Base-by-base conservation (phyloP, 1,284 basidiomycete genomes). In the Puccinia triticina region DNA sequence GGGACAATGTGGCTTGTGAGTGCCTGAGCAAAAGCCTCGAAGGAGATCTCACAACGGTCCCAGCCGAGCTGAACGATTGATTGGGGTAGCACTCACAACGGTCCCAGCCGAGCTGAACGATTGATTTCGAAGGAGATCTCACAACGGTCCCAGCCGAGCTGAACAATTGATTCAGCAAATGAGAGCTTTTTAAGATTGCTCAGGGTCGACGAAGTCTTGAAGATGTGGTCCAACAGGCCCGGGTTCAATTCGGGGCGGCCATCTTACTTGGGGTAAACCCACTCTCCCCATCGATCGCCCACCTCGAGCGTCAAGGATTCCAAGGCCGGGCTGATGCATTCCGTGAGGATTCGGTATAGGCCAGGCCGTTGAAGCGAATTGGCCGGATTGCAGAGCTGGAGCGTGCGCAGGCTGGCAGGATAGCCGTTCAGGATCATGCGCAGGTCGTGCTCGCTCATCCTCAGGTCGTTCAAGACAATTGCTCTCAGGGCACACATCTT, bases 401-500 rank as follows among this genome's bases (percentile, higher is more conserved):
- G 61, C 10, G 61, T 64, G 7, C 18, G 11, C 34, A 64, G 5
- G 32, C 18, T 64, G 10, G 5, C 26, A 32, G 11, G 26, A 32
- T 3, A 64, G 32, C 34, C 32, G 7, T 64, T 64, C 34, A 64
- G 32, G 4, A 64, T 32, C 14, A 16, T 8, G 7, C 5, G 12
- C 7, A 64, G 34, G 11, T 64, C 14, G 11, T 32, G 5, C 34
- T 32, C 61, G 34, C 12, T 10, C 7, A 64, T 7, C 21, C 32
- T 32, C 21, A 21, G 26, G 7, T 37, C 7, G 14, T 7, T 64
- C 26, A 72, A 53, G 32, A 29, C 16, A 5, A 72, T 11, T 26
- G 16, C 32, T 46, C 21, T 43, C 12, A 72, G 69, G n/a, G 32
- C 18, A n/a, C 69, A 72, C n/a, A 66, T 77, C 75, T 29, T 77